Conservation (phyloP, 192 early-diverging fungal species). For the Backusella circina region DNA sequence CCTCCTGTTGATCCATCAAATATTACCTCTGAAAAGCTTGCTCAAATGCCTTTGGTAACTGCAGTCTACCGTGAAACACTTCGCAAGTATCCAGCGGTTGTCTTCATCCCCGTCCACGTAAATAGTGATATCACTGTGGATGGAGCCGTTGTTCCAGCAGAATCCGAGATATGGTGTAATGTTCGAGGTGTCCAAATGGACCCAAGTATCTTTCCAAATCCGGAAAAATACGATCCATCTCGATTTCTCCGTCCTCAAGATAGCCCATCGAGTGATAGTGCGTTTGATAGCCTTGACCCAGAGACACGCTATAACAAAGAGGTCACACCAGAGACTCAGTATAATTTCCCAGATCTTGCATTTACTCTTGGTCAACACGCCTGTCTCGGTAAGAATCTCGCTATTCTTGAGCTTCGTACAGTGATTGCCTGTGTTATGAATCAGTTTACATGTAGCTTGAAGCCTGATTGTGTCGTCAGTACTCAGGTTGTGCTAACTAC, state of each 20-base stretch:
- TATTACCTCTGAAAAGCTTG: conserved; percentile 28
- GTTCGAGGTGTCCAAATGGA: conserved; percentile 34
- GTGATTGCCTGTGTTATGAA: conserved; percentile 26
- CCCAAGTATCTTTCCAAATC: conserved; percentile 28
- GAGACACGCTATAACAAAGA: background rate
- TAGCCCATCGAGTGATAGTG: background rate
- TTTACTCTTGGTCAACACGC: conserved; percentile 32
- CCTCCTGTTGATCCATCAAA: conserved; percentile 11
- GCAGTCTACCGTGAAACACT: conserved; percentile 34
- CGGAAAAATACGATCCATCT: conserved; percentile 26
- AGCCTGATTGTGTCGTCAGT: conserved; percentile 19
- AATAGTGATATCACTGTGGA: conserved; percentile 20
- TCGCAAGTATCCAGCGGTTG: conserved; percentile 36
- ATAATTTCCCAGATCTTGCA: conserved; percentile 31
- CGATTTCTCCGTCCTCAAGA: conserved; percentile 21
- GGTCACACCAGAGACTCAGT: conserved; percentile 5
- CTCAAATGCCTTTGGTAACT: conserved; percentile 20
- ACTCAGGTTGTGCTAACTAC: conserved; percentile 32
- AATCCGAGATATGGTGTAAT: conserved; percentile 31
- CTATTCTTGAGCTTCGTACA: conserved; percentile 29
- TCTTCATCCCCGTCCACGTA: conserved; percentile 27
- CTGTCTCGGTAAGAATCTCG: conserved; percentile 31
- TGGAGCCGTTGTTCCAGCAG: conserved; percentile 22
- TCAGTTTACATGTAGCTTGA: conserved; percentile 15
- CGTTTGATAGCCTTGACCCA: background rate